Conservation (phyloP, 257 asterid genomes). For the Solanum chaucha region DNA sequence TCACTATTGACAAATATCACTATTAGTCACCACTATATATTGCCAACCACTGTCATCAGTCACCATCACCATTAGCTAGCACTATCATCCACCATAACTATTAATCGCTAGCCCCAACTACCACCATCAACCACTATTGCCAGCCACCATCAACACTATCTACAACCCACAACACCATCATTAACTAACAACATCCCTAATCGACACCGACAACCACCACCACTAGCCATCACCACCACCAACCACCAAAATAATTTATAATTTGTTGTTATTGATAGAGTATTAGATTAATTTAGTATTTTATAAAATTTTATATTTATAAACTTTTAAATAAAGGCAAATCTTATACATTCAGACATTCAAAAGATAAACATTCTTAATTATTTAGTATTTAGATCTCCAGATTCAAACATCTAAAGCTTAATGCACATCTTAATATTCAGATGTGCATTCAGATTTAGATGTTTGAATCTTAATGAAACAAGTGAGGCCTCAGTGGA, state of each 20-base stretch:
- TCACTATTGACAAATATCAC: neutral
- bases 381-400: too few relatives aligned
- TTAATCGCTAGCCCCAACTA: neutral
- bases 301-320: neutral
- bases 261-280: neutral
- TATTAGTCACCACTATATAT: neutral
- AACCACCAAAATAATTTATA: neutral
- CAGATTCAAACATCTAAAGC: neutral
- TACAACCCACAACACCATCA: neutral
- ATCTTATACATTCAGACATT: neutral
- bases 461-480: neutral
- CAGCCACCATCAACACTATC: neutral
- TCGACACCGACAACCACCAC: neutral
- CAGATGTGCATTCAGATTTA: neutral
- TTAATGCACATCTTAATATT: neutral
- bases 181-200: neutral
- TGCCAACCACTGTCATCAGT: neutral
- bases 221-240: neutral
- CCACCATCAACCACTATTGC: neutral
- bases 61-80: neutral
- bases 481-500: neutral
- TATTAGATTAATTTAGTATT: neutral
- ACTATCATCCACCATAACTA: neutral
- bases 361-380: neutral
- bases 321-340: neutral